Conservation (phyloP, 192 early-diverging fungal species). For the Umbelopsis sp. region DNA sequence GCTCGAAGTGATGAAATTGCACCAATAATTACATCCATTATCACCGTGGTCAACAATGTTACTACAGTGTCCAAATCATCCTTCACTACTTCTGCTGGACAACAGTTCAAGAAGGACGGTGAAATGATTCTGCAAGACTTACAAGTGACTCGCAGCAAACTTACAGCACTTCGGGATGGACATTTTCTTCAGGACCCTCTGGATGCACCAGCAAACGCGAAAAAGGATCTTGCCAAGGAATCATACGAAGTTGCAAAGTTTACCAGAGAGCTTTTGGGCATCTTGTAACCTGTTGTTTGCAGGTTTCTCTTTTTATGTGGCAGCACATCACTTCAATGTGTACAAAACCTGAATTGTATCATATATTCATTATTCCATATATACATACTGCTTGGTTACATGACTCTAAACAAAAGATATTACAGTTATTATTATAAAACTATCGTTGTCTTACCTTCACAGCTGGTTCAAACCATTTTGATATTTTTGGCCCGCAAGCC, state of each 20-base stretch:
- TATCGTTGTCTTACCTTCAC: no score
- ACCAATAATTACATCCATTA: constrained; percentile 40
- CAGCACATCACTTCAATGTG: constrained; percentile 9
- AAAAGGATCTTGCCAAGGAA: constrained; percentile 82
- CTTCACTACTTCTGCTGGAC: constrained; percentile 40
- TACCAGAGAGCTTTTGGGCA: constrained; percentile 80
- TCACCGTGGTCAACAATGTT: constrained; percentile 48
- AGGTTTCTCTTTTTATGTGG: neutral
- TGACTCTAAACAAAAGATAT: neutral
- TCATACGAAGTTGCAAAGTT: constrained; percentile 90
- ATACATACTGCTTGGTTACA: constrained; percentile 9
- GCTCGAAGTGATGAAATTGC: constrained; percentile 32
- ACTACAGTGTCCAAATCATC: constrained; percentile 54
- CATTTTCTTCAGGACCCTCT: constrained; percentile 40
- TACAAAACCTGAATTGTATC: constrained; percentile 23
- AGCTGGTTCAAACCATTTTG: no score
- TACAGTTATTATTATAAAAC: no score
- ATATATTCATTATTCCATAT: constrained; percentile 16
- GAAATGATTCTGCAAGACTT: constrained; percentile 65
- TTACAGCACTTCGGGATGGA: constrained; percentile 60
- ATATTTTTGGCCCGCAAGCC: no score
- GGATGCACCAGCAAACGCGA: constrained; percentile 44
- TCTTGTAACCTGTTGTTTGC: constrained; percentile 53
- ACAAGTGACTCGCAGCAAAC: constrained; percentile 48
- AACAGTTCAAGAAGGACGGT: constrained; percentile 45